Evolutionary conservation across 2,329 filamentous ascomycete species (phyloP).

Genomic region (Neonectria punicea): DNA sequence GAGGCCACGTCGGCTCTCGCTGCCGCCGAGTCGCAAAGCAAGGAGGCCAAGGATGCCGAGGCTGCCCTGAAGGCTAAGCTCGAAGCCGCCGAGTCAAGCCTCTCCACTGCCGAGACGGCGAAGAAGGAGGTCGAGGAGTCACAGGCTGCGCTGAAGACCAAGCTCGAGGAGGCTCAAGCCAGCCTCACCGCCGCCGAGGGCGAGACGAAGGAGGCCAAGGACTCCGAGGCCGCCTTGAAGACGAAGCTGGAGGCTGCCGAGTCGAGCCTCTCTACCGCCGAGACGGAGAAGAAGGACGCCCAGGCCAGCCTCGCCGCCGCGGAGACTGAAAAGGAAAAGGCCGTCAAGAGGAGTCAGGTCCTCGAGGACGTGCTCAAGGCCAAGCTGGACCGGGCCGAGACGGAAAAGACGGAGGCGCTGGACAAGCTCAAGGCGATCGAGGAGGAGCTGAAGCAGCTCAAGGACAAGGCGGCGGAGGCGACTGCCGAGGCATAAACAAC

Average conservation of each 20-base stretch:
- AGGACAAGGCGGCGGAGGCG: constrained; percentile 20
- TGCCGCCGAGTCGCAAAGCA: constrained; percentile 27
- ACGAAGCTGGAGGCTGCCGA: constrained; percentile 15
- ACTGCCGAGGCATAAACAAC: constrained; percentile 22
- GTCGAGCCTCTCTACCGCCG: constrained; percentile 15
- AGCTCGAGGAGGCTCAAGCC: constrained; percentile 31
- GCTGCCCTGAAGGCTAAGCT: constrained; percentile 24
- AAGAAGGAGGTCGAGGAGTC: constrained; percentile 24
- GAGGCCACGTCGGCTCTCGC: constrained; percentile 31
- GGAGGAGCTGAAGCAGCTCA: constrained; percentile 28
- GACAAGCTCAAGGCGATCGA: constrained; percentile 24
- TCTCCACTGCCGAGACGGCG: constrained; percentile 14
- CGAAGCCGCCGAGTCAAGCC: constrained; percentile 29
- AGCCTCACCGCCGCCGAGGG: constrained; percentile 27
- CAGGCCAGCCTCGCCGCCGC: constrained; percentile 21
- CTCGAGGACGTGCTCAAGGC: constrained; percentile 26
- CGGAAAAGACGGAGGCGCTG: constrained; percentile 26
- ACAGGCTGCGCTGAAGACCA: constrained; percentile 25
- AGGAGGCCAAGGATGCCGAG: constrained; percentile 27
- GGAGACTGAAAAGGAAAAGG: constrained; percentile 28
- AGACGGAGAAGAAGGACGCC: constrained; percentile 11
- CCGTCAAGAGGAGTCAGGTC: constrained; percentile 16
- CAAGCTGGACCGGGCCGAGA: constrained; percentile 13
- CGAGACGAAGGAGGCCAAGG: constrained; percentile 25
- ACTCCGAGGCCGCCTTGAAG: constrained; percentile 8